These are phyloP conservation scores for Xenoacremonium recifei DNA, from an alignment of 2,329 filamentous ascomycete genomes.

Conservation along the genomic window DNA sequence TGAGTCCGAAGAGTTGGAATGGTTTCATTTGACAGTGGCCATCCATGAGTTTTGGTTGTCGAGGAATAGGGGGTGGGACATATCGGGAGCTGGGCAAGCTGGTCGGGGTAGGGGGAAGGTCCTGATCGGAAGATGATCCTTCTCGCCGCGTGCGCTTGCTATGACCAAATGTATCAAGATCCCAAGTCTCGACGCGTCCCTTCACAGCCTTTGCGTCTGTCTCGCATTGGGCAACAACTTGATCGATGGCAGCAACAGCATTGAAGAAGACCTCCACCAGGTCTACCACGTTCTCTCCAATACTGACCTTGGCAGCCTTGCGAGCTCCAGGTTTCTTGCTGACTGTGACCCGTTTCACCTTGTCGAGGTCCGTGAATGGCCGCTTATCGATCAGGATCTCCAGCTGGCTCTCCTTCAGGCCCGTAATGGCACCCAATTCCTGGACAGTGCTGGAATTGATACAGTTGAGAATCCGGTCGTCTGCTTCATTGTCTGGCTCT, in stretches of 20 bases:
- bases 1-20: slow-evolving; percentile 91
- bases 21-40: slow-evolving; percentile 79
- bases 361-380: slow-evolving; percentile 67
- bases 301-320: slow-evolving; percentile 44
- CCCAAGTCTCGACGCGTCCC: slow-evolving; percentile 45
- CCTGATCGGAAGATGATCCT: slow-evolving; percentile 26
- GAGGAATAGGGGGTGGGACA: slow-evolving; percentile 43
- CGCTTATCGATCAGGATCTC: slow-evolving; percentile 68
- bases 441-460: slow-evolving; percentile 77
- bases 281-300: slow-evolving; percentile 53
- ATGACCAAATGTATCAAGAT: slow-evolving; percentile 47
- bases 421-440: slow-evolving; percentile 80
- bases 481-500: slow-evolving; percentile 28
- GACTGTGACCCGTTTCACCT: slow-evolving; percentile 64
- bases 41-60: slow-evolving; percentile 77
- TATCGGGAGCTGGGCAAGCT: slow-evolving; percentile 34
- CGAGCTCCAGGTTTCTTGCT: slow-evolving; percentile 46
- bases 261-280: slow-evolving; percentile 68
- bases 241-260: slow-evolving; percentile 80
- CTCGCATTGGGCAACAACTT: slow-evolving; percentile 76
- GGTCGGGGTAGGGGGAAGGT: slow-evolving; percentile 42
- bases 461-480: slow-evolving; percentile 64
- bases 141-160: slow-evolving; percentile 30
- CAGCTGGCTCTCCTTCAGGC: slow-evolving; percentile 68
- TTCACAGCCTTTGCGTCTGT: slow-evolving; percentile 60